Conservation (phyloP, 176 grass and related monocot species). For the Sorghum bicolor region DNA sequence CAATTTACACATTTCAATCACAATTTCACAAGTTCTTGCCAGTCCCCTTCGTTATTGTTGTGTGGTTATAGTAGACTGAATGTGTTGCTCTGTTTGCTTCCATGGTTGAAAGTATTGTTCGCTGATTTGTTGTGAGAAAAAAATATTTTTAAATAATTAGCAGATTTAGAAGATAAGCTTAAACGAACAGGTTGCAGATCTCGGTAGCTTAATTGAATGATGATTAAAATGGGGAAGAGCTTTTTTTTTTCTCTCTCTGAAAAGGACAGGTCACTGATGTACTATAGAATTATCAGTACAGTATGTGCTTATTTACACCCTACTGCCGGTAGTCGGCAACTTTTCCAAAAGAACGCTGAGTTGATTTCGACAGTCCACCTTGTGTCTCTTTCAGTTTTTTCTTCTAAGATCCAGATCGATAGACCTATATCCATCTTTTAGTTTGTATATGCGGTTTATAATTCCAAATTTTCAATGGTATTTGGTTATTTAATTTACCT, state of each 20-base stretch:
- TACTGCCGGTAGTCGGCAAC: neutral
- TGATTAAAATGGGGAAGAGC: neutral
- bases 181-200: too few species aligned
- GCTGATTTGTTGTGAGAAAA: too few species aligned
- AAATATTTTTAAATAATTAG: too few species aligned
- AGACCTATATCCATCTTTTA: constrained; percentile 14
- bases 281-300: neutral
- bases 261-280: neutral
- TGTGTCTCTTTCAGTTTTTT: constrained; percentile 36
- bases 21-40: too few species aligned
- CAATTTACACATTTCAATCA: too few species aligned
- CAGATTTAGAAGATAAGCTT: too few species aligned
- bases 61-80: too few species aligned
- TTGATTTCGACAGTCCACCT: constrained; percentile 41
- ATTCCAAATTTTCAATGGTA: neutral
- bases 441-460: neutral
- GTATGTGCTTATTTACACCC: neutral
- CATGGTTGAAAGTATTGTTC: too few species aligned
- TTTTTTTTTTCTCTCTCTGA: neutral
- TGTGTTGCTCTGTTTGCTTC: too few species aligned
- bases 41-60: too few species aligned
- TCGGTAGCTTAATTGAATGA: neutral
- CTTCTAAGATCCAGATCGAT: constrained; percentile 17
- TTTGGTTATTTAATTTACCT: neutral
- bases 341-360: constrained; percentile 28